Evolutionary conservation across 2,329 filamentous ascomycete species (phyloP).

Genomic region (Fusarium tricinctum): DNA sequence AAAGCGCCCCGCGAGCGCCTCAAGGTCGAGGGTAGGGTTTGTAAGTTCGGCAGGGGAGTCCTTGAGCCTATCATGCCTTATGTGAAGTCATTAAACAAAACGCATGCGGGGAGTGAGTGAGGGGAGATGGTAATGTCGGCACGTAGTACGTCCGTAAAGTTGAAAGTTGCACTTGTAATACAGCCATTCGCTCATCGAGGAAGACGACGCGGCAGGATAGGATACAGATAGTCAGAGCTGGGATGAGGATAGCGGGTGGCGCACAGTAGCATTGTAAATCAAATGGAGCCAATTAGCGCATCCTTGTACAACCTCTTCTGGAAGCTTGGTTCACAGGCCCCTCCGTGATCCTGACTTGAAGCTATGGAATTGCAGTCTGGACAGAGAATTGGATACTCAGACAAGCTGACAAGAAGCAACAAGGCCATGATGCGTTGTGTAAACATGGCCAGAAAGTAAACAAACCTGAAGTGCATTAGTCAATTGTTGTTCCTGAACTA

Average conservation of each 20-base stretch:
- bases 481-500: neutral
- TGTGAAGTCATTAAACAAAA: conserved; percentile 13
- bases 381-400: conserved; percentile 14
- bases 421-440: neutral
- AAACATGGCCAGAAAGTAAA: conserved; percentile 15
- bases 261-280: conserved; percentile 29
- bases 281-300: conserved; percentile 36
- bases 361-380: conserved; percentile 25
- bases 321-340: conserved; percentile 37
- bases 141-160: conserved; percentile 8
- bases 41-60: neutral
- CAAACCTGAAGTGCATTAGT: conserved; percentile 8
- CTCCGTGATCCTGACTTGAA: conserved; percentile 11
- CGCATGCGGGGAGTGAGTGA: conserved; percentile 19
- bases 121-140: conserved; percentile 5
- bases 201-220: neutral
- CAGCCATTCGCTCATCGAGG: conserved; percentile 13
- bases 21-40: conserved; percentile 8
- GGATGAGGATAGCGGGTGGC: conserved; percentile 29
- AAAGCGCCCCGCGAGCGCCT: conserved; percentile 17
- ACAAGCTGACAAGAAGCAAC: conserved; percentile 22
- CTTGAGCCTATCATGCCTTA: conserved; percentile 31
- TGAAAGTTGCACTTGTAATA: conserved; percentile 10
- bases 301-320: conserved; percentile 29
- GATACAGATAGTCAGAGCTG: conserved; percentile 4